phyloP scores from a whole-genome alignment of 805 yeast species.

The Teunomyces stri region DNA sequence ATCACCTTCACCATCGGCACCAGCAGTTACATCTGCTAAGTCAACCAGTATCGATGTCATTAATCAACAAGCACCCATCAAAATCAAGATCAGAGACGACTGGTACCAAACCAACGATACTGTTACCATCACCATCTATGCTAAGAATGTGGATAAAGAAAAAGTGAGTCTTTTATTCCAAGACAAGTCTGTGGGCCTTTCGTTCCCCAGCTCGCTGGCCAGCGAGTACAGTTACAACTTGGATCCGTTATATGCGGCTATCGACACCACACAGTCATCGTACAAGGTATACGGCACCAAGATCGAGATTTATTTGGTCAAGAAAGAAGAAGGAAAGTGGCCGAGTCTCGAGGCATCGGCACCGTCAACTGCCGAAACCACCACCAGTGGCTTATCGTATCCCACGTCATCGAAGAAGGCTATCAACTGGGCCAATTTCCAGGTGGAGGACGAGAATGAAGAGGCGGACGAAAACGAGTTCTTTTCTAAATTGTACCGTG shows the following conservation, averaged over 20 bases:
- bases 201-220: slow-evolving; percentile 47
- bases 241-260: slow-evolving; percentile 50
- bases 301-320: slow-evolving; percentile 63
- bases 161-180: slow-evolving; percentile 40
- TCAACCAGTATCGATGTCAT: slow-evolving; percentile 32
- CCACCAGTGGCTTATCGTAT: slow-evolving; percentile 30
- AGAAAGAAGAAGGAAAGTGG: slow-evolving; percentile 53
- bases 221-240: slow-evolving; percentile 59
- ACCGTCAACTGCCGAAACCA: slow-evolving; percentile 8
- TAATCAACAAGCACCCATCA: slow-evolving; percentile 40
- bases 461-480: slow-evolving; percentile 59
- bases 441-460: slow-evolving; percentile 44
- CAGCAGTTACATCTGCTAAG: slow-evolving; percentile 1
- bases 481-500: slow-evolving; percentile 69
- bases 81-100: slow-evolving; percentile 36
- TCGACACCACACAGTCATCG: slow-evolving; percentile 45
- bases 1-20: background rate
- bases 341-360: slow-evolving; percentile 39
- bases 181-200: slow-evolving; percentile 34
- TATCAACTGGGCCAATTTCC: slow-evolving; percentile 64
- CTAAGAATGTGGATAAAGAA: slow-evolving; percentile 59
- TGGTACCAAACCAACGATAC: slow-evolving; percentile 59
- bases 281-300: slow-evolving; percentile 66
- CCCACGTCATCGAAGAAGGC: slow-evolving; percentile 65
- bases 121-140: slow-evolving; percentile 68